Percentiles rank a stretch among this genome's conserved stretches.
These are phyloP conservation scores for Penicillium bovifimosum DNA, from an alignment of 495 filamentous ascomycete genomes.

Conservation along the genomic window DNA sequence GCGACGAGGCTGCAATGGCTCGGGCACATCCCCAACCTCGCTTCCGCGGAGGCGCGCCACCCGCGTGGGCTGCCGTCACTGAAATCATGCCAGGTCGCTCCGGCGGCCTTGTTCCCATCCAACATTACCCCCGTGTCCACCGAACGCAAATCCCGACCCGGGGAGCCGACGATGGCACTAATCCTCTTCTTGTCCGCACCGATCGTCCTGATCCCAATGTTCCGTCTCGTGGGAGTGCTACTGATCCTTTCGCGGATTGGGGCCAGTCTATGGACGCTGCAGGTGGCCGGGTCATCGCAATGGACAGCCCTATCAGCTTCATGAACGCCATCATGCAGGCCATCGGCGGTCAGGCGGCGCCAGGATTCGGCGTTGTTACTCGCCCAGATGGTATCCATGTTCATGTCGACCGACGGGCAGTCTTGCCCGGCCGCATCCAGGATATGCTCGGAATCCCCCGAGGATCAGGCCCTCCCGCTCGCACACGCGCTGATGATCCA, in stretches of 20 bases:
- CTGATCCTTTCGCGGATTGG: slow-evolving; percentile 48
- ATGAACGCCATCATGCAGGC: slow-evolving; percentile 57
- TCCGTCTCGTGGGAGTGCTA: slow-evolving; percentile 27
- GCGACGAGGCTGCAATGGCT: slow-evolving; percentile 41
- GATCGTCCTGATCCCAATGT: slow-evolving; percentile 33
- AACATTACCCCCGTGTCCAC: slow-evolving; percentile 49
- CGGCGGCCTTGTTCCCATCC: slow-evolving; percentile 41
- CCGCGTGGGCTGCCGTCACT: slow-evolving; percentile 40
- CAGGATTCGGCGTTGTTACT: slow-evolving; percentile 50
- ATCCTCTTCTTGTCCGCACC: slow-evolving; percentile 61
- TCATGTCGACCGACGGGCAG: slow-evolving; percentile 44
- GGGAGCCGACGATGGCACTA: slow-evolving; percentile 68
- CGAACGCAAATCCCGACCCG: slow-evolving; percentile 45
- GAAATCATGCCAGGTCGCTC: slow-evolving; percentile 41
- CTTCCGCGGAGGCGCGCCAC: slow-evolving; percentile 32
- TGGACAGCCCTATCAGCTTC: slow-evolving; percentile 58
- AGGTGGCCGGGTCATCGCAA: slow-evolving; percentile 41
- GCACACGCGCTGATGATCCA: slow-evolving; percentile 49
- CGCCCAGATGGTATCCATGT: slow-evolving; percentile 57
- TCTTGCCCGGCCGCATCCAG: slow-evolving; percentile 51
- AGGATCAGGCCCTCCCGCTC: slow-evolving; percentile 37
- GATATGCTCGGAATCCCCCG: slow-evolving; percentile 52
- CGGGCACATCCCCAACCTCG: slow-evolving; percentile 45
- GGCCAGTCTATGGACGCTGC: slow-evolving; percentile 50
- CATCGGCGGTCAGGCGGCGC: slow-evolving; percentile 45